These are phyloP conservation scores for Beauveria varroae DNA, from an alignment of 2,329 filamentous ascomycete genomes.

Conservation along the genomic window DNA sequence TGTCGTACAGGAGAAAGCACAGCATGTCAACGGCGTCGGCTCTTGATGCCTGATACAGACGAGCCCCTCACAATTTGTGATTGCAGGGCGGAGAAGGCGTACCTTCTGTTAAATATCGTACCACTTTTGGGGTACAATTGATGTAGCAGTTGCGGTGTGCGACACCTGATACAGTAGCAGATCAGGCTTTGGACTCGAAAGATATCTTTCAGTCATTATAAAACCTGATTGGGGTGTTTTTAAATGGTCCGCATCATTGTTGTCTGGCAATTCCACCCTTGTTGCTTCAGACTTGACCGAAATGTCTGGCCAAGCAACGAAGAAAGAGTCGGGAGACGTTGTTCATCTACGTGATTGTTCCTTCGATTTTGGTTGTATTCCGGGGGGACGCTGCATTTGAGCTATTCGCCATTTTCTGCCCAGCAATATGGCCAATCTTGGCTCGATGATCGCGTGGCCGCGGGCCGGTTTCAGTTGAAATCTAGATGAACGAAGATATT, in stretches of 20 bases:
- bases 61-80: conserved; percentile 38
- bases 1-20: conserved; percentile 46
- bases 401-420: too few species aligned
- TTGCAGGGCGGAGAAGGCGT: conserved; percentile 24
- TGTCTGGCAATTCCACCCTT: background rate
- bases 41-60: conserved; percentile 42
- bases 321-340: background rate
- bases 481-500: too few species aligned
- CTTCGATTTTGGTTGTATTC: conserved; percentile 20
- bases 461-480: too few species aligned
- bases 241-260: background rate
- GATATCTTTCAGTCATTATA: conserved; percentile 27
- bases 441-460: too few species aligned
- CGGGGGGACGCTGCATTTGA: conserved; percentile 21
- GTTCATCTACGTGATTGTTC: background rate
- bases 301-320: background rate
- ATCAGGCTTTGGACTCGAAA: conserved; percentile 24
- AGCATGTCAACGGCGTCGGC: conserved; percentile 29
- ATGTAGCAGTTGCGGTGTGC: conserved; percentile 22
- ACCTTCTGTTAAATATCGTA: conserved; percentile 28
- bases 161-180: conserved; percentile 21
- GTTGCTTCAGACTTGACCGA: background rate
- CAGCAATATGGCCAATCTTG: too few species aligned
- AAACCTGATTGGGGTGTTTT: background rate
- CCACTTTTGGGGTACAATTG: conserved; percentile 17